These are phyloP conservation scores for Paxillus ammoniavirescens DNA, from an alignment of 768 basidiomycete species.

Conservation along the genomic window DNA sequence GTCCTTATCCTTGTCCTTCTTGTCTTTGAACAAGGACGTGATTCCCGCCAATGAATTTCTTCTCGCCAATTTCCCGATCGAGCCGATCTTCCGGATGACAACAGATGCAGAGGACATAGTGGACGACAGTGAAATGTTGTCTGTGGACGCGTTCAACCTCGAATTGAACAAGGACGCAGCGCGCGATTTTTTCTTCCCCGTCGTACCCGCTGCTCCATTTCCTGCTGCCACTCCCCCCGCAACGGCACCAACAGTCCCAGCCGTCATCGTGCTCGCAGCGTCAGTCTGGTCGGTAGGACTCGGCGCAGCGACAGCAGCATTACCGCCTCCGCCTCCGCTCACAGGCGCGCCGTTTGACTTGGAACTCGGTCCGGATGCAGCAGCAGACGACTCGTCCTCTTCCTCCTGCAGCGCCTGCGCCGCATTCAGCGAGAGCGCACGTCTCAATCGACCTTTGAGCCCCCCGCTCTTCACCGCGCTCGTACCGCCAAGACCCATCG, in stretches of 20 bases:
- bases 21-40: constrained; percentile 92
- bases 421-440: constrained; percentile 69
- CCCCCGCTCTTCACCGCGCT: constrained; percentile 56
- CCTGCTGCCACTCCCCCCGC: not conserved
- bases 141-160: constrained; percentile 82
- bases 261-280: constrained; percentile 36
- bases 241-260: constrained; percentile 31
- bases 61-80: constrained; percentile 84
- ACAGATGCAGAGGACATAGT: constrained; percentile 94
- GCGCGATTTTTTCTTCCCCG: constrained; percentile 66
- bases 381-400: constrained; percentile 33
- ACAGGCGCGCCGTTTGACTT: constrained; percentile 33
- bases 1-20: constrained; percentile 44
- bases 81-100: constrained; percentile 94
- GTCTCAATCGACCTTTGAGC: constrained; percentile 73
- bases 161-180: constrained; percentile 83
- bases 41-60: constrained; percentile 89
- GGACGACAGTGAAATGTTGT: constrained; percentile 93
- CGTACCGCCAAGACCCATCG: constrained; percentile 36
- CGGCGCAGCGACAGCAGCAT: constrained; percentile 20
- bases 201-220: constrained; percentile 26
- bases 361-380: constrained; percentile 16
- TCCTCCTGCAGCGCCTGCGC: constrained; percentile 55
- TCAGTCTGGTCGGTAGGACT: constrained; percentile 26
- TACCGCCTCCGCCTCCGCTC: not conserved